Evolutionary conservation across 2,329 filamentous ascomycete species (phyloP).

Genomic region (Ophiostoma himal-ulmi): DNA sequence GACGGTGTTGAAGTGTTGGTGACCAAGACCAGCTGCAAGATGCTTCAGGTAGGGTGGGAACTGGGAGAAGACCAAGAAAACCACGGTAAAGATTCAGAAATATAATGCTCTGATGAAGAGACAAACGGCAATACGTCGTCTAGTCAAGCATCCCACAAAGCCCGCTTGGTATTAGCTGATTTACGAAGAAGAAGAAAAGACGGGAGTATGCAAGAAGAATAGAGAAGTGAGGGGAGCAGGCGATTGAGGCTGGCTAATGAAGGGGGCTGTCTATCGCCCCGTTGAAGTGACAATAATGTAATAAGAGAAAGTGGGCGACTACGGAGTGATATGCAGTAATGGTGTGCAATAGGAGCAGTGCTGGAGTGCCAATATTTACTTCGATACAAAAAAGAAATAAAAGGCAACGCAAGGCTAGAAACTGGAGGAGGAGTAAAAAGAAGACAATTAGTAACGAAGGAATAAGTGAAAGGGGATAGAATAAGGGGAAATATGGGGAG

Average conservation of each 20-base stretch:
- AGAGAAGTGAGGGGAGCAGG: background rate
- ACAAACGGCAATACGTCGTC: background rate
- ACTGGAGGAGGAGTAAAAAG: background rate
- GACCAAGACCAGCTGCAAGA: background rate
- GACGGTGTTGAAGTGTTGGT: background rate
- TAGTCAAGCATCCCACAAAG: background rate
- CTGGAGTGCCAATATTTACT: background rate
- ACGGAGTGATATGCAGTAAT: background rate
- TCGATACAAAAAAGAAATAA: background rate
- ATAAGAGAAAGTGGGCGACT: background rate
- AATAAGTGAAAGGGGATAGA: background rate
- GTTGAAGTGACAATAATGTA: background rate
- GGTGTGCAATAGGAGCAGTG: slow-evolving; percentile 10
- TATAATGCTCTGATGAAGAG: background rate
- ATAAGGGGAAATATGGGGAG: background rate
- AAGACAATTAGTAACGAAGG: background rate
- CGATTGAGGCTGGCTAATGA: background rate
- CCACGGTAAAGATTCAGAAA: background rate
- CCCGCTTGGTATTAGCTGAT: background rate
- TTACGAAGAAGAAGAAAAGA: background rate
- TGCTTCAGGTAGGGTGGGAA: background rate
- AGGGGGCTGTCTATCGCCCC: slow-evolving; percentile 1
- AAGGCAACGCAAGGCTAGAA: background rate
- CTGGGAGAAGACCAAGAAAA: background rate
- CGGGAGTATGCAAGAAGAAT: background rate